Evolutionary conservation across 2,329 filamentous ascomycete species (phyloP).

Genomic region (Fusarium subglutinans): DNA sequence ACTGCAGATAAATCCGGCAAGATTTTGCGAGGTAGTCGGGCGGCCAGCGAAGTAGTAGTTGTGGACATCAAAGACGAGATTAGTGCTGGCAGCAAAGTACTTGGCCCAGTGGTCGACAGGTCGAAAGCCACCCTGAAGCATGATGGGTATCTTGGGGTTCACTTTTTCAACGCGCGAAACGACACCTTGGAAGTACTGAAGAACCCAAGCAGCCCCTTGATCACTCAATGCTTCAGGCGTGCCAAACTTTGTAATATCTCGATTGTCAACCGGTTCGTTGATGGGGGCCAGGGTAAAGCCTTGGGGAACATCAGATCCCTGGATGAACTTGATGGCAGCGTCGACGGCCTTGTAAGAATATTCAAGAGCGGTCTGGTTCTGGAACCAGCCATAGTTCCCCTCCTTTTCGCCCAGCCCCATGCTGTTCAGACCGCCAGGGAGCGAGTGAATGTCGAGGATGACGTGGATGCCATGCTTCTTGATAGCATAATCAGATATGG

Average conservation of each 20-base stretch:
- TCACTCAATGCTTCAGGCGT: not conserved
- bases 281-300: not conserved
- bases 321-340: not conserved
- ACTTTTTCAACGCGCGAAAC: not conserved
- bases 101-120: not conserved
- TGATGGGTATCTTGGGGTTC: not conserved
- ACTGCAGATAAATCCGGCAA: not conserved
- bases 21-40: accelerated
- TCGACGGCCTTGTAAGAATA: not conserved
- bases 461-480: not conserved
- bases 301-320: not conserved
- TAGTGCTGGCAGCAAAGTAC: not conserved
- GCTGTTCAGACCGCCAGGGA: not conserved
- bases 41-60: not conserved
- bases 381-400: not conserved
- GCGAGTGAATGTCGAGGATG: not conserved
- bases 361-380: not conserved
- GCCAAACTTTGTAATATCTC: not conserved
- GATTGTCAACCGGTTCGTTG: not conserved
- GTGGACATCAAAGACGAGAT: not conserved
- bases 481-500: not conserved
- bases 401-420: not conserved
- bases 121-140: not conserved
- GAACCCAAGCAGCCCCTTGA: not conserved
- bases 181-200: not conserved